Percentiles rank a stretch among this genome's conserved stretches.
These are phyloP conservation scores for Schizosaccharomyces lindneri DNA, from an alignment of 805 yeast genomes.

Conservation along the genomic window DNA sequence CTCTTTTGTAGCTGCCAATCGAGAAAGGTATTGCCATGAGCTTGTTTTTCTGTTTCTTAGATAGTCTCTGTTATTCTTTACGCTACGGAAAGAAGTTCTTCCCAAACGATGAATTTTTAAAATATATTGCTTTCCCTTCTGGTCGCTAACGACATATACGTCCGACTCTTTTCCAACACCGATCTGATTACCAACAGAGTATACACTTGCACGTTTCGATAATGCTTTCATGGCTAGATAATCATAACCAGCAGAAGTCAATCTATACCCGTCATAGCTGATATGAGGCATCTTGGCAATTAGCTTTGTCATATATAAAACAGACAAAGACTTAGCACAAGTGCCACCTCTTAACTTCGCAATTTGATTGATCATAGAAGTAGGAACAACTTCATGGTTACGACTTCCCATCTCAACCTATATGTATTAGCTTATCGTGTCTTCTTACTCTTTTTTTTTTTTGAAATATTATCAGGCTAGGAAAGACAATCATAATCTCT, in stretches of 20 bases:
- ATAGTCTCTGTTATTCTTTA: slow-evolving; percentile 83
- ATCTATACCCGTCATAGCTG: slow-evolving; percentile 71
- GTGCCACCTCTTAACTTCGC: slow-evolving; percentile 56
- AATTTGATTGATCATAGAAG: slow-evolving; percentile 51
- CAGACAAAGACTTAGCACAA: slow-evolving; percentile 55
- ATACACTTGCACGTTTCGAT: slow-evolving; percentile 45
- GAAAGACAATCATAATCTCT: not conserved
- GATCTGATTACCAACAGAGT: slow-evolving; percentile 61
- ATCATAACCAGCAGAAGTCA: slow-evolving; percentile 78
- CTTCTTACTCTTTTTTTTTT: too few relatives aligned
- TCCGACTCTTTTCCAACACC: slow-evolving; percentile 98
- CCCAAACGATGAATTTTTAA: slow-evolving; percentile 84
- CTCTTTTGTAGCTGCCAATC: slow-evolving; percentile 81
- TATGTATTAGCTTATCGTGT: not conserved
- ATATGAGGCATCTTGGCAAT: slow-evolving; percentile 66
- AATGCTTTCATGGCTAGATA: slow-evolving; percentile 72
- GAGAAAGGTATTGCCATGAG: slow-evolving; percentile 80
- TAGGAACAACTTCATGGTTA: slow-evolving; percentile 88
- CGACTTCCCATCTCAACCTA: slow-evolving; percentile 55
- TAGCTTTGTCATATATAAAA: slow-evolving; percentile 64
- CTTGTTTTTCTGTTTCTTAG: slow-evolving; percentile 43
- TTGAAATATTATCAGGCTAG: not conserved
- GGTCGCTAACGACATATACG: slow-evolving; percentile 58
- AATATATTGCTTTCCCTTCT: slow-evolving; percentile 39
- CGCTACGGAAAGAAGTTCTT: slow-evolving; percentile 75